phyloP scores from a whole-genome alignment of 768 basidiomycete genomes.

The Tylopilus plumbeoviolaceoides region DNA sequence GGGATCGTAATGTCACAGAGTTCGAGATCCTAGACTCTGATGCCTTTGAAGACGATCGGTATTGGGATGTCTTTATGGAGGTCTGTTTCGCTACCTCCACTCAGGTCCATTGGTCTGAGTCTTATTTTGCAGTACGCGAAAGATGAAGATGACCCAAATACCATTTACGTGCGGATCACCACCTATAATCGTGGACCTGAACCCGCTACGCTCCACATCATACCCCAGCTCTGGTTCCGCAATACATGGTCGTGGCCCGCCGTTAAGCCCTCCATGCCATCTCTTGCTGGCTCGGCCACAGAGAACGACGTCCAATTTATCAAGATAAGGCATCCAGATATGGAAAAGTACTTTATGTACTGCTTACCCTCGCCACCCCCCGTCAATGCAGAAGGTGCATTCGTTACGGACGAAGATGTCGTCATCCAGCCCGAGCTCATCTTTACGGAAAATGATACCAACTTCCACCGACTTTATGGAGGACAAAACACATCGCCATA shows the following conservation, averaged over 20 bases:
- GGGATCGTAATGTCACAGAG: conserved; percentile 83
- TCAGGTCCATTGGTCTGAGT: not conserved
- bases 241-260: conserved; percentile 97
- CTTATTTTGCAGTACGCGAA: conserved; percentile 77
- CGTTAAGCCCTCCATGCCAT: conserved; percentile 63
- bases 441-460: conserved; percentile 98
- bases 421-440: conserved; percentile 69
- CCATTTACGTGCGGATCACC: conserved; percentile 89
- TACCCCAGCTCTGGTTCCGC: conserved; percentile 96
- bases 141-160: conserved; percentile 88
- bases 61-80: conserved; percentile 99
- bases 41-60: conserved; percentile 85
- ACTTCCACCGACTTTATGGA: conserved; percentile 86
- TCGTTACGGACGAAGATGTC: conserved; percentile 62
- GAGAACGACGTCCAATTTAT: conserved; percentile 55
- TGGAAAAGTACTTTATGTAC: conserved; percentile 79
- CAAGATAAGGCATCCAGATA: conserved; percentile 65
- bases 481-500: conserved; percentile 79
- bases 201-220: conserved; percentile 86
- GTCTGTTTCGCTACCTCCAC: conserved; percentile 35
- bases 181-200: conserved; percentile 96
- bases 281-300: conserved; percentile 48
- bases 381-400: conserved; percentile 65
- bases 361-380: conserved; percentile 92
- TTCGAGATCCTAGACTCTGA: conserved; percentile 94